Percentiles rank a stretch among this genome's conserved stretches.
These are phyloP conservation scores for Exophiala calicioides DNA, from an alignment of 2,329 filamentous ascomycete genomes.

Conservation along the genomic window DNA sequence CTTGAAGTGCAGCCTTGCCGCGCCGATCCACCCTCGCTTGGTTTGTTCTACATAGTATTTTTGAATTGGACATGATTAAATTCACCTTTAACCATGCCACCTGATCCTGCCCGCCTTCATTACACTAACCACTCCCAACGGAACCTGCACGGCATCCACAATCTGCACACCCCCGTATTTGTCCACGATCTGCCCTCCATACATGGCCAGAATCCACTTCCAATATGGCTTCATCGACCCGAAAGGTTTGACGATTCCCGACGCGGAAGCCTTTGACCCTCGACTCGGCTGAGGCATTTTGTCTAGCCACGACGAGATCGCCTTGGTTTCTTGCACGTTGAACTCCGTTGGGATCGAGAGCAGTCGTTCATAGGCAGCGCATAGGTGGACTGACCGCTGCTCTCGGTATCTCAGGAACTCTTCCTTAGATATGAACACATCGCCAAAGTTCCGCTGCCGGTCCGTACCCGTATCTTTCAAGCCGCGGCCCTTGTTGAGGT, in stretches of 20 bases:
- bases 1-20: no score
- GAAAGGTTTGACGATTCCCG: slow-evolving; percentile 32
- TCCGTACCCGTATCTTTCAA: no score
- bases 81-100: slow-evolving; percentile 45
- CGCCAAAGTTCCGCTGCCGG: slow-evolving; percentile 11
- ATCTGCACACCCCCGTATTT: slow-evolving; percentile 44
- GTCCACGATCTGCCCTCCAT: slow-evolving; percentile 43
- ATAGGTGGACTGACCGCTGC: slow-evolving; percentile 35
- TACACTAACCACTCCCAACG: slow-evolving; percentile 46
- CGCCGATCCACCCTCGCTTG: no score
- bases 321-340: slow-evolving; percentile 34
- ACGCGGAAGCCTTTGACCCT: slow-evolving; percentile 10
- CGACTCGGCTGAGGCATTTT: slow-evolving; percentile 8
- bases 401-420: slow-evolving; percentile 42
- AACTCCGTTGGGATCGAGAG: slow-evolving; percentile 37
- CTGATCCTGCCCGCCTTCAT: slow-evolving; percentile 43
- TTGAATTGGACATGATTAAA: no score
- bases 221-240: slow-evolving; percentile 44
- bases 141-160: slow-evolving; percentile 44
- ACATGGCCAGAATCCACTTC: slow-evolving; percentile 45
- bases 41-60: no score
- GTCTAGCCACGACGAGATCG: slow-evolving; percentile 29
- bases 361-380: slow-evolving; percentile 37
- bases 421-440: slow-evolving; percentile 42
- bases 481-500: no score